Evolutionary conservation across 805 yeast genomes (phyloP).

Genomic region (Wickerhamiella australiensis): DNA sequence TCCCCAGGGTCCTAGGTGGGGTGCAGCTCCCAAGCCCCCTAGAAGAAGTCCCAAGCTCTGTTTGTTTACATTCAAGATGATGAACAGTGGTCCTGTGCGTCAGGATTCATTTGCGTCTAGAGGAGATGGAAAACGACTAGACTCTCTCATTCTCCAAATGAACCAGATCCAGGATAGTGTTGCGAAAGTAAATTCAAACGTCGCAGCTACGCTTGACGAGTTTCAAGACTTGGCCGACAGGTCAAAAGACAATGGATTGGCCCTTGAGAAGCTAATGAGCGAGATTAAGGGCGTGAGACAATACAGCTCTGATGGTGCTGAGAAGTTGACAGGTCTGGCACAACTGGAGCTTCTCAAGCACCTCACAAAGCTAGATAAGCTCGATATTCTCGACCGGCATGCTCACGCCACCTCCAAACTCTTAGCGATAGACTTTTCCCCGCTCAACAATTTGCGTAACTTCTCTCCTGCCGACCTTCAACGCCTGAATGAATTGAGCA

Average conservation of each 20-base stretch:
- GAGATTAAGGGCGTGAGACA: conserved; percentile 22
- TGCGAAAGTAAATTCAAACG: conserved; percentile 25
- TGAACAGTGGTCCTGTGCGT: conserved; percentile 17
- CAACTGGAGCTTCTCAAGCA: conserved; percentile 21
- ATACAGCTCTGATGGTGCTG: conserved; percentile 21
- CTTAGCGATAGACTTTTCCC: conserved; percentile 13
- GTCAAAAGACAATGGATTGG: conserved; percentile 30
- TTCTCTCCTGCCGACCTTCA: conserved; percentile 2
- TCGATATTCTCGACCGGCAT: conserved; percentile 2
- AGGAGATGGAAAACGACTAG: conserved; percentile 17
- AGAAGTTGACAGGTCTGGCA: conserved; percentile 22
- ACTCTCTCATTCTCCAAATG: conserved; percentile 18
- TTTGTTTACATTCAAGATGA: conserved; percentile 11
- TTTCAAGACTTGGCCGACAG: conserved; percentile 28
- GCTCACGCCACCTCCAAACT: conserved; percentile 13
- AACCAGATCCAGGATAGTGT: conserved; percentile 26
- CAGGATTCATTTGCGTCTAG: conserved; percentile 21
- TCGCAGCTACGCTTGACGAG: conserved; percentile 27
- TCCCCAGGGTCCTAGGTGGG: background rate
- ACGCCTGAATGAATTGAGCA: conserved; percentile 9
- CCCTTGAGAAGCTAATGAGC: conserved; percentile 21
- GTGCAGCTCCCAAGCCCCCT: background rate
- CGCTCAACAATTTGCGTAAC: conserved; percentile 6
- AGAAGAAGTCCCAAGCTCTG: conserved; percentile 9
- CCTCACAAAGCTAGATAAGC: conserved; percentile 10